phyloP scores from a whole-genome alignment of 768 basidiomycete species.

The Naganishia vishniacii region DNA sequence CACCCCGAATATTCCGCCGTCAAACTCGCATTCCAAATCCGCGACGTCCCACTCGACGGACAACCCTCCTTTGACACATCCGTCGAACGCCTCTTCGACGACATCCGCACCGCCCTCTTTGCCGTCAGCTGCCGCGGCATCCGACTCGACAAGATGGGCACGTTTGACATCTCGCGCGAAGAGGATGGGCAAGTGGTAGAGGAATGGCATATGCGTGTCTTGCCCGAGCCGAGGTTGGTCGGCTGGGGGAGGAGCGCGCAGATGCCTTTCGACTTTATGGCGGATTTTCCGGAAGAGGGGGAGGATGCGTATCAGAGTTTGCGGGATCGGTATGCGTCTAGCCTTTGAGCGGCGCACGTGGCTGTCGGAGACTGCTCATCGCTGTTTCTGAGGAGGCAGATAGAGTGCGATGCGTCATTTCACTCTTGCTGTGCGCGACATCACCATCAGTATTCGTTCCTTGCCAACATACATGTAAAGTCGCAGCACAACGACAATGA shows the following conservation, averaged over 20 bases:
- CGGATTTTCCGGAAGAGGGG: not conserved
- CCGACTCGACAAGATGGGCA: not conserved
- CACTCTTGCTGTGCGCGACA: no score
- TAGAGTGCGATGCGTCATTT: no score
- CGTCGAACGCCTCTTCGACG: not conserved
- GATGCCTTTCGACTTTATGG: not conserved
- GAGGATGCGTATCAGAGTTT: not conserved
- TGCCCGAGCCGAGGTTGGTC: not conserved
- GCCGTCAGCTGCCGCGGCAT: not conserved
- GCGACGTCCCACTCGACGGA: not conserved
- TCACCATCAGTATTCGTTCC: no score
- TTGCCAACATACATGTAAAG: no score
- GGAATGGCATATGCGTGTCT: not conserved
- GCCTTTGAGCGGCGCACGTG: no score
- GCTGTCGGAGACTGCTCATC: no score
- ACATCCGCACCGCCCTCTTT: not conserved
- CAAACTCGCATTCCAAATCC: conserved; percentile 1
- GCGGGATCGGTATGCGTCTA: not conserved
- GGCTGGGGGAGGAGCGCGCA: not conserved
- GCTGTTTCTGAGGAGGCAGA: no score
- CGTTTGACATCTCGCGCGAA: not conserved
- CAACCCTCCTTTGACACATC: not conserved
- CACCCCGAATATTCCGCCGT: not conserved
- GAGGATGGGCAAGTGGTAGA: not conserved
- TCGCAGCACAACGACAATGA: no score